Evolutionary conservation across 257 asterid genomes (phyloP).

Genomic region (Nicotiana benthamiana): DNA sequence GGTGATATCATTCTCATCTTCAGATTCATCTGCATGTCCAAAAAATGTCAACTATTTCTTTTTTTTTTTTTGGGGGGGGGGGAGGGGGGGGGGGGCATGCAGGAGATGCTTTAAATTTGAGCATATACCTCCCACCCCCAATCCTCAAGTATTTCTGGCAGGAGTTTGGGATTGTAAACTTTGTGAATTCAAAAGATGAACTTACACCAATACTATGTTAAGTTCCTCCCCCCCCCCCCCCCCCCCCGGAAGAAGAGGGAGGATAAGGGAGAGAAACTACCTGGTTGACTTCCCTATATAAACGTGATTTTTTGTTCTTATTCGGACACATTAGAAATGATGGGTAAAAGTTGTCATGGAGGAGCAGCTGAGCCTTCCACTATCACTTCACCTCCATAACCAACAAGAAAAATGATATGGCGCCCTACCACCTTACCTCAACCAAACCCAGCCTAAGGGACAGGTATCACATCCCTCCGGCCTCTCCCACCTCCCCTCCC

Average conservation of each 20-base stretch:
- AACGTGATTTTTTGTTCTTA: background rate
- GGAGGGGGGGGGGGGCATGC: background rate
- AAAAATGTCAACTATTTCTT: background rate
- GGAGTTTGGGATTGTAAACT: background rate
- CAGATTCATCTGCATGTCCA: slow-evolving; percentile 54
- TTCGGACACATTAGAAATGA: background rate
- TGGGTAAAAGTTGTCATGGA: background rate
- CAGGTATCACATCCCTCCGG: background rate
- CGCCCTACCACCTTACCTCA: background rate
- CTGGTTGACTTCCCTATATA: background rate
- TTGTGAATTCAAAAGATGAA: background rate
- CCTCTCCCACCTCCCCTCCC: background rate
- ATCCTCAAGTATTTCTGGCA: background rate
- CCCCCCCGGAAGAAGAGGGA: background rate
- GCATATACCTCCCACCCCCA: background rate
- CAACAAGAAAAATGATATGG: background rate
- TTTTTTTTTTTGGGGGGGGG: background rate
- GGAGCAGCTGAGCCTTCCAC: background rate
- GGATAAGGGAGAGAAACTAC: background rate
- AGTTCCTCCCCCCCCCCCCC: background rate
- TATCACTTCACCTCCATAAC: background rate
- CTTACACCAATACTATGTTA: background rate
- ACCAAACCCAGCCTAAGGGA: background rate
- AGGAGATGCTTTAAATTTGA: background rate
- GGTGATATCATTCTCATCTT: slow-evolving; percentile 41